Percentiles rank a stretch among this genome's conserved stretches.
Evolutionary conservation across 2,329 filamentous ascomycete species (phyloP).

Genomic region (Fusarium scirpi): DNA sequence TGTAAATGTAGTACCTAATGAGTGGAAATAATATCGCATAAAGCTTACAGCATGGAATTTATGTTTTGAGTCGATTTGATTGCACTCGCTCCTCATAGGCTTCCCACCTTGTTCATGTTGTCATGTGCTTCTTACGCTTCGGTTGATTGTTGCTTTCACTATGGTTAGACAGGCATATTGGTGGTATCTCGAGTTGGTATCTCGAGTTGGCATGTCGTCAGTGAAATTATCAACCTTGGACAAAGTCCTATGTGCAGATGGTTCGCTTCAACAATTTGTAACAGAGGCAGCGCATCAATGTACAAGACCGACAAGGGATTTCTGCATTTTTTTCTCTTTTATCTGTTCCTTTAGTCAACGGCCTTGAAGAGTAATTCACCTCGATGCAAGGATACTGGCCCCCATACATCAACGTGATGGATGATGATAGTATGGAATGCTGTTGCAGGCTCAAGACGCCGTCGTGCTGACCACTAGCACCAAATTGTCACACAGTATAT

Average conservation of each 20-base stretch:
- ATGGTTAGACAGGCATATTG: no score
- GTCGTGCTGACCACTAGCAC: background rate
- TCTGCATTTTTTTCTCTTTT: background rate
- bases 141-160: background rate
- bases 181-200: no score
- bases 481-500: background rate
- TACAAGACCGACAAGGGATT: background rate
- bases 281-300: background rate
- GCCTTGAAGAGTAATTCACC: background rate
- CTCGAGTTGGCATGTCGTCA: background rate
- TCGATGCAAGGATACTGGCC: background rate
- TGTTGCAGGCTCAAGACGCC: background rate
- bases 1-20: conserved; percentile 17
- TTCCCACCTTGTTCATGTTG: background rate
- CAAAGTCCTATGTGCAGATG: background rate
- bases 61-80: background rate
- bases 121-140: no score
- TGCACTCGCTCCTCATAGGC: background rate
- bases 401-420: background rate
- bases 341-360: background rate
- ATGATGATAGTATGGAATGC: background rate
- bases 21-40: conserved; percentile 37
- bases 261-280: background rate
- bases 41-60: conserved; percentile 7
- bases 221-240: background rate